Evolutionary conservation across 129 eudicot genomes (phyloP), one percentile per base, ranked within the genome.

Genomic region (Solidago caesia): DNA sequence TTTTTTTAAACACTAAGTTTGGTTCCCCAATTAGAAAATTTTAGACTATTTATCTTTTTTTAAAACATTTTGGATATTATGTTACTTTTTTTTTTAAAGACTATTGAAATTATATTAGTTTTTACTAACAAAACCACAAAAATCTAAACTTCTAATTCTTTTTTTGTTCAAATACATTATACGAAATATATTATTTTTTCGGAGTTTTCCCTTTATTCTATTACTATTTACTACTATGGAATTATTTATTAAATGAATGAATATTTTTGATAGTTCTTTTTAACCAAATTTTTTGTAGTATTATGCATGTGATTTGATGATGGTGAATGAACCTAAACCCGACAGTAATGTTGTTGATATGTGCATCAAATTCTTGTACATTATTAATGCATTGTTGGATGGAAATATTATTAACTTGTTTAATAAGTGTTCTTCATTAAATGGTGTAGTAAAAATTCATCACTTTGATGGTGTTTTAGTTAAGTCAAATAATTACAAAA

Each of bases 291-390:
- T 53, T 72, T 26, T 71, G 78, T 44, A 79, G 21, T 21, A 21
- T 78, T 71, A 44, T 55, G 60, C 56, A 46, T 64, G 58, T 39
- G 51, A 51, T 25, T 60, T 70, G n/a, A 63, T 78, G 70, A 49
- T 46, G 79, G 61, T 77, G 63, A 77, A 68, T 63, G 67, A 63
- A 71, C 72, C 66, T 48, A 77, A 44, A 67, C 13, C 43, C 21
- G 21, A 21, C 21, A 21, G 21, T 21, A 21, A 56, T 16, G 64
- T 9, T 60, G 65, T 25, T 27, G 13, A 41, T 8, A 15, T 63
- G 33, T 27, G 46, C 46, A 27, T 63, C 29, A 11, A 3, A 60
- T 27, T 9, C 42, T 47, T 33, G 58, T 39, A 64, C 7, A 6
- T 39, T 21, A n/a, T 64, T 7, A 5, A 8, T 64, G 39, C 10